Conservation (phyloP, 768 basidiomycete species). For the Serendipita indica region DNA sequence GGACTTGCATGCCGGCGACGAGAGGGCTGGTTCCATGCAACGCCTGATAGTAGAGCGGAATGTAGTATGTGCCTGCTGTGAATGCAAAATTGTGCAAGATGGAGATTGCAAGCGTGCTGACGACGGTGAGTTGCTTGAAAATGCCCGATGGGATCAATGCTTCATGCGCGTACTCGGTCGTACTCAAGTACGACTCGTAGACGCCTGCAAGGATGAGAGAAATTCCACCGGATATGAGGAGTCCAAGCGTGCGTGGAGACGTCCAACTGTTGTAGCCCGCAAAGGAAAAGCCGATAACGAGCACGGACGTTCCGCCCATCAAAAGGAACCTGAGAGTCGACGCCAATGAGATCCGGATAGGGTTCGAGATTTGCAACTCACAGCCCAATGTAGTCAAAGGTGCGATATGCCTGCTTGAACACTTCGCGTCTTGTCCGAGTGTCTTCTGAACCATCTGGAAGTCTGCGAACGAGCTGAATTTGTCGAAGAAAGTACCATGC, state of each 20-base stretch:
- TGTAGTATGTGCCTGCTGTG: constrained; percentile 74
- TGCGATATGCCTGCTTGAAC: constrained; percentile 37
- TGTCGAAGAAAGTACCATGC: constrained; percentile 45
- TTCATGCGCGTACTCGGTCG: constrained; percentile 42
- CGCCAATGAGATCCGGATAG: constrained; percentile 13
- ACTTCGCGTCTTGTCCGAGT: constrained; percentile 25
- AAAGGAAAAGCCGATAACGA: constrained; percentile 70
- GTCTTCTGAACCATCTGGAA: constrained; percentile 21
- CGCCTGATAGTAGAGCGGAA: constrained; percentile 73
- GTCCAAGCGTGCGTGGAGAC: constrained; percentile 41
- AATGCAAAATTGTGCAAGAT: constrained; percentile 77
- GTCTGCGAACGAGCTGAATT: constrained; percentile 30
- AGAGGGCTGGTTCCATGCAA: constrained; percentile 52
- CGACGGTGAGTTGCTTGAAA: constrained; percentile 47
- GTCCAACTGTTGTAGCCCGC: constrained; percentile 54
- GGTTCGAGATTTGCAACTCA: constrained; percentile 26
- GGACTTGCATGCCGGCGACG: constrained; percentile 54
- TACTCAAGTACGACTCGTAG: constrained; percentile 35
- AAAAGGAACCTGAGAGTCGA: constrained; percentile 42
- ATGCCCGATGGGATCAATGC: constrained; percentile 53
- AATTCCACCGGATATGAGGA: constrained; percentile 41
- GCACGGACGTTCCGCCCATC: constrained; percentile 55
- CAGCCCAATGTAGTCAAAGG: constrained; percentile 70
- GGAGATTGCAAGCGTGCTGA: constrained; percentile 47
- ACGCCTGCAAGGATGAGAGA: constrained; percentile 44